Evolutionary conservation across 169 alveolate genomes (phyloP).

Genomic region (Plasmodium gallinaceum): DNA sequence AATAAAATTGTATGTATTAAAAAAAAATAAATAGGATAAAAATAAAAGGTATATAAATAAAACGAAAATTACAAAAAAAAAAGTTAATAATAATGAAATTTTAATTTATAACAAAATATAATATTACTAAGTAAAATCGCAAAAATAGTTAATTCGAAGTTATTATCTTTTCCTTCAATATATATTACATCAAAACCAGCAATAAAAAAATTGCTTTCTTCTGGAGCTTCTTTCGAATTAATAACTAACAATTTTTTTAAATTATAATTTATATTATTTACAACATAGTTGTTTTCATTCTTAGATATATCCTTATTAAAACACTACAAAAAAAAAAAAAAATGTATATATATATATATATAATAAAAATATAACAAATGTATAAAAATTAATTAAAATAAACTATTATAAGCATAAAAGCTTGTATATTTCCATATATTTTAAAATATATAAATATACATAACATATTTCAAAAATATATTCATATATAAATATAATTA

Average conservation of each 20-base stretch:
- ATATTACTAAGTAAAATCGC: slow-evolving; percentile 44
- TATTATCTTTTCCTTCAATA: slow-evolving; percentile 12
- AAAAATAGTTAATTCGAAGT: slow-evolving; percentile 45
- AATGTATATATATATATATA: background rate
- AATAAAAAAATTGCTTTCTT: slow-evolving; percentile 37
- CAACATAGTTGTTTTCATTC: slow-evolving; percentile 13
- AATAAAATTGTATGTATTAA: no score
- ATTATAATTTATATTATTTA: slow-evolving; percentile 67
- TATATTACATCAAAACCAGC: slow-evolving; percentile 74
- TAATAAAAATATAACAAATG: background rate
- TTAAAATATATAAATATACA: background rate
- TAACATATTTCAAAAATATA: background rate
- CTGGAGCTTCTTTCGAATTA: slow-evolving; percentile 5
- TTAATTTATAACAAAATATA: slow-evolving; percentile 65
- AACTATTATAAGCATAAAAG: background rate
- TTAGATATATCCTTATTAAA: slow-evolving; percentile 23
- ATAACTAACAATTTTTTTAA: slow-evolving; percentile 18
- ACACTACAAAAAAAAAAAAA: slow-evolving; percentile 15
- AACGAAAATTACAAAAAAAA: background rate
- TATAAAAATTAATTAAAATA: background rate
- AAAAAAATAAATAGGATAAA: background rate
- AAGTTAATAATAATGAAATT: slow-evolving; percentile 51
- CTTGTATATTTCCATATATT: background rate
- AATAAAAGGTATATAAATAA: background rate
- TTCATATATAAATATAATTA: background rate